phyloP scores from a whole-genome alignment of 345 rosid genomes.

The Theobroma cacao region DNA sequence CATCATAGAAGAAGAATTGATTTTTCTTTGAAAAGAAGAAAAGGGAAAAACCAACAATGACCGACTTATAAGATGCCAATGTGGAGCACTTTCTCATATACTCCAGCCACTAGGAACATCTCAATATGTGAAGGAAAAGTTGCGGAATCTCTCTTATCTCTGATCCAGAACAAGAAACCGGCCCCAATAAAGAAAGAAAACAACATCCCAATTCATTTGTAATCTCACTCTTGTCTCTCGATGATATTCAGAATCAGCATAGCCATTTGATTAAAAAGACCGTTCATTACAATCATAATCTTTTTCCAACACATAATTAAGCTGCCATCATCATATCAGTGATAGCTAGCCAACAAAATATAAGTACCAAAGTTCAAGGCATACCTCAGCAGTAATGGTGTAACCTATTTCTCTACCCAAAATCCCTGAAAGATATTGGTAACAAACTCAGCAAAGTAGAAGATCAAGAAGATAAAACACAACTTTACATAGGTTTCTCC shows the following conservation, averaged over 20 bases:
- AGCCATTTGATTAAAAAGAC: neutral
- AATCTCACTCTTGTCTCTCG: neutral
- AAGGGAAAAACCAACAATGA: neutral
- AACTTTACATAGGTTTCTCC: neutral
- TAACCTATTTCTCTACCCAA: constrained; percentile 38
- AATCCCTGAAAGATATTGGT: constrained; percentile 27
- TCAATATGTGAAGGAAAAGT: neutral
- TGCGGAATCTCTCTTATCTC: neutral
- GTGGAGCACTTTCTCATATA: neutral
- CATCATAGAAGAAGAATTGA: no score
- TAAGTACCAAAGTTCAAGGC: constrained; percentile 5
- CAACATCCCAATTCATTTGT: neutral
- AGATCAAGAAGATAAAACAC: neutral
- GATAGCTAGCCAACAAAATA: neutral
- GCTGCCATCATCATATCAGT: neutral
- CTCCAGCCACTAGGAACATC: neutral
- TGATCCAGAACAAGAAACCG: neutral
- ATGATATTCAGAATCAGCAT: neutral
- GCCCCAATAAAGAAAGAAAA: neutral
- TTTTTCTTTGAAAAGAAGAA: no score
- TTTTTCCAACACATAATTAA: neutral
- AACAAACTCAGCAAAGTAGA: neutral
- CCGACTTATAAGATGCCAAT: neutral
- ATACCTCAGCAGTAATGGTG: constrained; percentile 39
- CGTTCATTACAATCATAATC: neutral